phyloP scores from a whole-genome alignment of 176 grass and related monocot genomes.

The Panicum miliaceum region DNA sequence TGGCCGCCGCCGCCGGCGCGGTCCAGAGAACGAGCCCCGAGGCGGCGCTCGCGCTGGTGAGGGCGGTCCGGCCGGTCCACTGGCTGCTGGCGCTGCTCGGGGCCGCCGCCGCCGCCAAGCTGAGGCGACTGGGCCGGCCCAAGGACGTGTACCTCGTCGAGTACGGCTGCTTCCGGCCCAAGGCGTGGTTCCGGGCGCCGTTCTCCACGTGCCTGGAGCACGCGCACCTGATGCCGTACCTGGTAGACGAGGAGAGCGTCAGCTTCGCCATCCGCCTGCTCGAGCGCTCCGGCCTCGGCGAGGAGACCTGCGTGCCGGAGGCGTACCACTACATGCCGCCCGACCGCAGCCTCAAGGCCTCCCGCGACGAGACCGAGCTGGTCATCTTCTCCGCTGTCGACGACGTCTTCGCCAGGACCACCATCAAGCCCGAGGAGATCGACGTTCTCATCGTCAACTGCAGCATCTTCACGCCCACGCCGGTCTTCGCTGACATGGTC shows the following conservation, averaged over 20 bases:
- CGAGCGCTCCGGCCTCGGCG: slow-evolving; percentile 49
- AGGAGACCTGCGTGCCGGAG: slow-evolving; percentile 62
- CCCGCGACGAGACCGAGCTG: slow-evolving; percentile 41
- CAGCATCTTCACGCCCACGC: slow-evolving; percentile 57
- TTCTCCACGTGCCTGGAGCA: slow-evolving; percentile 58
- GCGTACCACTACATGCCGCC: slow-evolving; percentile 62
- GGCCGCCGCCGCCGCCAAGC: not conserved
- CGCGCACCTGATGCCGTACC: slow-evolving; percentile 48
- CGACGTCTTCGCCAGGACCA: slow-evolving; percentile 46
- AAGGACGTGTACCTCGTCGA: slow-evolving; percentile 59
- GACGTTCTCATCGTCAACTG: slow-evolving; percentile 65
- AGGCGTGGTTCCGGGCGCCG: slow-evolving; percentile 20
- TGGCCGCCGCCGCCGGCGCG: not conserved
- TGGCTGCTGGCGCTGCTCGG: not conserved
- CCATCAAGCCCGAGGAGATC: slow-evolving; percentile 16
- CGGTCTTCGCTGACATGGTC: slow-evolving; percentile 55
- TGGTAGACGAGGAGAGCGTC: slow-evolving; percentile 43
- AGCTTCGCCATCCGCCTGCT: slow-evolving; percentile 47
- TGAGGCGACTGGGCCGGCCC: not conserved
- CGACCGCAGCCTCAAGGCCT: slow-evolving; percentile 38
- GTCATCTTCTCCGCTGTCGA: slow-evolving; percentile 59
- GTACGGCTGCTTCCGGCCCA: slow-evolving; percentile 65
- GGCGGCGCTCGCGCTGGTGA: not conserved
- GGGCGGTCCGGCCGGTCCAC: not conserved
- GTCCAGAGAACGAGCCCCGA: not conserved